Base-by-base conservation (phyloP, 2,329 filamentous ascomycete genomes). In the Xylariaceae sp. region DNA sequence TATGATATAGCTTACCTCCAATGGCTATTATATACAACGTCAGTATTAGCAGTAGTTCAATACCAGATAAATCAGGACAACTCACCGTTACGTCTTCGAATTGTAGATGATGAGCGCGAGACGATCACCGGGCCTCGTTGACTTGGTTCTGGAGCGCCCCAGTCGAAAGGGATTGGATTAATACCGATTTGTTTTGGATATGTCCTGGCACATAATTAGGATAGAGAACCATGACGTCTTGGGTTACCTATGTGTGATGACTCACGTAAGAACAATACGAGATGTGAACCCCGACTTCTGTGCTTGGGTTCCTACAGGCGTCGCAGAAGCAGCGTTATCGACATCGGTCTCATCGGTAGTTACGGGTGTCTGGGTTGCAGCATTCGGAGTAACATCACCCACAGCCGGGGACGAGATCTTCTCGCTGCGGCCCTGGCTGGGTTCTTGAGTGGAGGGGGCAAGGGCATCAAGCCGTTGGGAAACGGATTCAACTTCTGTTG, bases 111-210 rank as follows among this genome's bases (percentile, higher is more conserved):
- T 57, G 85, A 83, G 66, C 91, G 84, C 21, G 89, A 95, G 43
- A 96, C 93, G 49, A 96, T 88, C 48, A 98, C 90, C 3, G 93
- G 93, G 1, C 93, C 95, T 74, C 93, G 85, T 67, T 86, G 79
- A 55, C 81, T 74, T 40, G 90, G 86, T 71, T 96, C 90, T 52
- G 83, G 76, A 52, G 91, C 85, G 48, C 93, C 93, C 93, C 93
- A 98, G 65, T 89, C 82, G 81, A 98, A 86, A 20, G 87, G 85
- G 49, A 97, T 78, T n/a, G 93, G 93, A 63, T 96, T 90, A 74
- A 98, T 93, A 60, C 93, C 93, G 63, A 90, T 91, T 76, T 97
- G 93, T 66, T 91, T 92, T 23, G 93, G 93, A 74, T 98, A 97
- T 5, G 93, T 96, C 48, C 83, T 85, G 54, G 19, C 37, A 18